Percentiles rank a stretch among this genome's conserved stretches.
phyloP scores from a whole-genome alignment of 2,329 filamentous ascomycete species.

The Arthrobotrys conoides region DNA sequence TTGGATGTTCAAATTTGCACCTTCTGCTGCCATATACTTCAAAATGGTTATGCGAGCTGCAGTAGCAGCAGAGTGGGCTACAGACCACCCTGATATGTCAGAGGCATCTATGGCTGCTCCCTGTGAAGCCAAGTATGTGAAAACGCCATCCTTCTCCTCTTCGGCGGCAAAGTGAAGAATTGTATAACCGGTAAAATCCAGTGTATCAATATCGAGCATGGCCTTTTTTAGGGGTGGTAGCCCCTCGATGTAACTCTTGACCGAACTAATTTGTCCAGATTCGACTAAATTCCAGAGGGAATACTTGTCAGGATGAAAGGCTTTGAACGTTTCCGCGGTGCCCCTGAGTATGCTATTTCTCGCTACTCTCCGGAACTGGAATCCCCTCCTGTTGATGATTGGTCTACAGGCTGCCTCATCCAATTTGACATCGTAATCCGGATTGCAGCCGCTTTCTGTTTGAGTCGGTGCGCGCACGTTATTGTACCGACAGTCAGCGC shows the following conservation, averaged over 20 bases:
- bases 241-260: not conserved
- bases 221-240: not conserved
- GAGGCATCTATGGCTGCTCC: not conserved
- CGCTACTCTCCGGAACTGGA: slow-evolving; percentile 3
- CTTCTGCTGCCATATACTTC: slow-evolving; percentile 3
- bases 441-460: not conserved
- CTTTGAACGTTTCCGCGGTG: not conserved
- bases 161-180: slow-evolving; percentile 8
- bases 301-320: not conserved
- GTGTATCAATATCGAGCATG: not conserved
- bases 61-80: slow-evolving; percentile 9
- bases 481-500: not conserved
- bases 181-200: slow-evolving; percentile 8
- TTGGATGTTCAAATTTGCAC: slow-evolving; percentile 3
- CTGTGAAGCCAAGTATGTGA: not conserved
- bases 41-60: not conserved
- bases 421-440: not conserved
- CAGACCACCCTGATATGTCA: slow-evolving; percentile 9
- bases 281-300: not conserved
- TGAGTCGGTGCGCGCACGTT: not conserved
- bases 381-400: not conserved
- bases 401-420: not conserved
- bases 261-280: not conserved
- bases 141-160: not conserved
- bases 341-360: not conserved